Evolutionary conservation across 2,329 filamentous ascomycete species (phyloP), one percentile per base, ranked within the genome.

Genomic region (Epichloe hybrida): DNA sequence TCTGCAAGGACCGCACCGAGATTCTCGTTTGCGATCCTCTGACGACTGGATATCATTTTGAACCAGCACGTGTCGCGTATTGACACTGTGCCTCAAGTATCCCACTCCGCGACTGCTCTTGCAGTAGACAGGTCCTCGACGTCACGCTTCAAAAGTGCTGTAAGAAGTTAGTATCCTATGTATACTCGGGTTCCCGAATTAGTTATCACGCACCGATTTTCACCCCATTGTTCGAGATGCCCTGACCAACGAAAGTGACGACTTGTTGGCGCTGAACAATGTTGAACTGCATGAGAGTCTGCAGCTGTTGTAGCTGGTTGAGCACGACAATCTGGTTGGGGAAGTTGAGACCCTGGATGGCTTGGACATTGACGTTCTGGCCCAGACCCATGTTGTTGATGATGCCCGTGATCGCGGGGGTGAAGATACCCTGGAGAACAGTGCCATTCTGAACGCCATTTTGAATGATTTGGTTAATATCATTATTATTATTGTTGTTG

Each of bases 101-200:
- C 27, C 27, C 8, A 11, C 1, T 3, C 27, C 27, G 27, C 37
- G 37, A 38, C 37, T 38, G 37, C 6, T 38, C 37, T 38, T n/a
- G 37, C 37, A 6, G 13, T n/a, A 38, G 37, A 51, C 64, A 66
- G 41, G 68, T 59, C 54, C 68, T 64, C 50, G 70, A 62, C 52
- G 64, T 57, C 63, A 67, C 50, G 64, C 35, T 47, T 38, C 3
- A 47, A n/a, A 17, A 47, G 11, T 21, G 35, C 45, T 47, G 17
- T 21, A 0, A 31, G 15, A 20, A 23, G 35, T 47, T 47, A 38
- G 45, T 17, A 0, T 47, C 3, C 17, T 38, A 13, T n/a, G n/a
- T n/a, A n/a, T 31, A 13, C 1, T 36, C 37, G 15, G 9, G 8
- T 46, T 36, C 5, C 27, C 27, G 27, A 20, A 46, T 46, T 3